Evolutionary conservation across 148 eudicot genomes (phyloP).

Genomic region (Vaccinium darrowii): DNA sequence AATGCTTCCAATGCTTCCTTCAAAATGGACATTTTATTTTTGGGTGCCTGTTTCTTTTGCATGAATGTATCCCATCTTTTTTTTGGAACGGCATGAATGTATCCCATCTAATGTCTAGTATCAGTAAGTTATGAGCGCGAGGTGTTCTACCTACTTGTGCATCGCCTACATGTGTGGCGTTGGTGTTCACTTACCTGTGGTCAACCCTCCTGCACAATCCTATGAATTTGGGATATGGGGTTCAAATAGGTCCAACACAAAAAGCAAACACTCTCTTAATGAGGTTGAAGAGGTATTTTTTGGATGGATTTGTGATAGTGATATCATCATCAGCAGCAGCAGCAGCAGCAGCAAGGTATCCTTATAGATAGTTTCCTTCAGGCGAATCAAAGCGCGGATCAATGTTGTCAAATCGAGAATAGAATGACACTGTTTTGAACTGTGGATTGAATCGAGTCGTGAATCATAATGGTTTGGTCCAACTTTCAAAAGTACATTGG

Average conservation of each 20-base stretch:
- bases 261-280: background rate
- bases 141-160: too few relatives aligned
- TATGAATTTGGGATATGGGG: background rate
- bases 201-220: background rate
- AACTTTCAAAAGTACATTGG: too few relatives aligned
- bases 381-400: too few relatives aligned
- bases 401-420: too few relatives aligned
- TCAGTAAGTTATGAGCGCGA: background rate
- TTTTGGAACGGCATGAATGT: background rate
- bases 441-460: too few relatives aligned
- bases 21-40: background rate
- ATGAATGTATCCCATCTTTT: background rate
- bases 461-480: too few relatives aligned
- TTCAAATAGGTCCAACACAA: background rate
- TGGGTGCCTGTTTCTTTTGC: background rate
- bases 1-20: background rate
- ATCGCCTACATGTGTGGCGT: background rate
- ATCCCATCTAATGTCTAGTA: background rate
- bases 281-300: background rate
- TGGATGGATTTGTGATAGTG: background rate
- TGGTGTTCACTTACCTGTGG: background rate
- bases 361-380: too few relatives aligned
- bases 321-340: background rate
- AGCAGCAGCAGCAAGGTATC: too few relatives aligned
- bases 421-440: too few relatives aligned